phyloP scores from a whole-genome alignment of 495 filamentous ascomycete species.

The Penicillium tannophilum region DNA sequence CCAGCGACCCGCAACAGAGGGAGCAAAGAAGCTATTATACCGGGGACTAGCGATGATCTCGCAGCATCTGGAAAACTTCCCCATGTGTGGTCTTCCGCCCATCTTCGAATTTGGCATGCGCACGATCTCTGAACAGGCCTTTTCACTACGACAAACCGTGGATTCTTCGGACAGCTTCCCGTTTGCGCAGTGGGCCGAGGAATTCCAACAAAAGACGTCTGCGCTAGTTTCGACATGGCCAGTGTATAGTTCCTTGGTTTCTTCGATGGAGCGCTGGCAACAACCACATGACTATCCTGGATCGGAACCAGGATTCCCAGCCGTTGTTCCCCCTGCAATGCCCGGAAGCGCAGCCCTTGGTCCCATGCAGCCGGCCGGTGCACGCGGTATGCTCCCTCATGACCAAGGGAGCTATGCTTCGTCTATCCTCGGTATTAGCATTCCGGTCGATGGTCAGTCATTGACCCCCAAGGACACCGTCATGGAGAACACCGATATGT shows the following conservation, averaged over 20 bases:
- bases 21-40: constrained; percentile 47
- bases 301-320: constrained; percentile 13
- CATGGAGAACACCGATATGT: constrained; percentile 36
- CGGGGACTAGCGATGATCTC: constrained; percentile 46
- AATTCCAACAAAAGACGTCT: constrained; percentile 36
- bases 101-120: constrained; percentile 46
- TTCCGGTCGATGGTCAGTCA: constrained; percentile 40
- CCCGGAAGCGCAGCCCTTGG: constrained; percentile 6
- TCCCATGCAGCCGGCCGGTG: constrained; percentile 9
- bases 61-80: constrained; percentile 51
- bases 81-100: constrained; percentile 49
- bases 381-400: constrained; percentile 4
- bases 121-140: constrained; percentile 43
- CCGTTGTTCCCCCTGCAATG: constrained; percentile 8
- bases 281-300: constrained; percentile 24
- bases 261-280: constrained; percentile 38
- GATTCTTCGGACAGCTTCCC: constrained; percentile 40
- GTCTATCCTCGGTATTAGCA: constrained; percentile 42
- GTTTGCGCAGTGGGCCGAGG: constrained; percentile 42
- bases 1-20: constrained; percentile 44
- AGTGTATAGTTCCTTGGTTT: constrained; percentile 37
- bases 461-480: constrained; percentile 41
- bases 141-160: constrained; percentile 34
- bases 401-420: constrained; percentile 28
- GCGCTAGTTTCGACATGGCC: constrained; percentile 39